phyloP scores from a whole-genome alignment of 2,329 filamentous ascomycete species.

The Zalaria sp. region DNA sequence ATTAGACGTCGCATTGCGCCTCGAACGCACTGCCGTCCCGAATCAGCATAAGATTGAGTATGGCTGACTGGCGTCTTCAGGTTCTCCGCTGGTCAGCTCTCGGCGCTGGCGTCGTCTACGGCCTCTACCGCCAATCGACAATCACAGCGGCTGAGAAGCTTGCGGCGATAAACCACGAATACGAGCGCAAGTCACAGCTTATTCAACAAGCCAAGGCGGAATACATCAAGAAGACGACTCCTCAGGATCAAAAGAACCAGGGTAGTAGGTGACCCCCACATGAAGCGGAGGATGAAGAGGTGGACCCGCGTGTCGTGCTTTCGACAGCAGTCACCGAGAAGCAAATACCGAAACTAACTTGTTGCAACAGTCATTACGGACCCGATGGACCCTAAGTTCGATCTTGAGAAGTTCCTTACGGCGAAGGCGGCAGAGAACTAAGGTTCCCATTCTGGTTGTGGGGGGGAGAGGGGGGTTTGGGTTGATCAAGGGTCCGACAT shows the following conservation, averaged over 20 bases:
- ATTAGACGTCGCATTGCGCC: neutral
- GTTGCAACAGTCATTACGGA: constrained; percentile 50
- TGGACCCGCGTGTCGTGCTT: no score
- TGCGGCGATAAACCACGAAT: constrained; percentile 63
- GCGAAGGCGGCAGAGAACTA: constrained; percentile 5
- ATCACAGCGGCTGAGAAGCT: constrained; percentile 60
- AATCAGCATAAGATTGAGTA: neutral
- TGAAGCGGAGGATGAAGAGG: no score
- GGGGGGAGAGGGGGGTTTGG: constrained; percentile 1
- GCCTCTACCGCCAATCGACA: constrained; percentile 80
- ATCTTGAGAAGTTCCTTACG: constrained; percentile 70
- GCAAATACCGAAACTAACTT: neutral
- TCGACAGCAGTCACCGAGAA: neutral
- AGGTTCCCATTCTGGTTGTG: no score
- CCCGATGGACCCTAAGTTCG: constrained; percentile 77
- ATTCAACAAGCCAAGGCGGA: constrained; percentile 89
- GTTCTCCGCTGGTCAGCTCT: constrained; percentile 96
- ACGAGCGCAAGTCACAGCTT: constrained; percentile 78
- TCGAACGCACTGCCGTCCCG: neutral
- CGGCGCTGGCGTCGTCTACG: constrained; percentile 83
- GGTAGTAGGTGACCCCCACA: constrained; percentile 13
- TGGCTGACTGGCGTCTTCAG: constrained; percentile 34
- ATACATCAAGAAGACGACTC: constrained; percentile 63
- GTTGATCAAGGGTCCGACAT: neutral
- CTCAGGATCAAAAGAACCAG: constrained; percentile 26